phyloP scores from a whole-genome alignment of 768 basidiomycete species.

The Crassisporium funariophilum region DNA sequence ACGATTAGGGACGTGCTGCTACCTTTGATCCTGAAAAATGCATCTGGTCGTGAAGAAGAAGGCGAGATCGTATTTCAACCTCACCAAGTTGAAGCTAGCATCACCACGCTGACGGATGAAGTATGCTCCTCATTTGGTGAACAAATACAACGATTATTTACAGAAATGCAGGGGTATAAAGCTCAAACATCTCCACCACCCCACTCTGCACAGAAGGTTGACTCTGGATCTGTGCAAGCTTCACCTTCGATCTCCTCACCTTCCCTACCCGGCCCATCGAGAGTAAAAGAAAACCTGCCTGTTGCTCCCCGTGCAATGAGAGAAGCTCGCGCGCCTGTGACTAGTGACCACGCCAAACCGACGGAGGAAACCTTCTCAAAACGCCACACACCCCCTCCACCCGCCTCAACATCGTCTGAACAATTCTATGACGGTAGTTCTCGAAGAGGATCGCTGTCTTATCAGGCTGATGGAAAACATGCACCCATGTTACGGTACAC shows the following conservation, averaged over 20 bases:
- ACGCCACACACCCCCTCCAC: background rate
- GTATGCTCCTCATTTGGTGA: conserved; percentile 24
- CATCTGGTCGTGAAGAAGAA: background rate
- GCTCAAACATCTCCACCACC: background rate
- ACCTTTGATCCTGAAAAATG: conserved; percentile 7
- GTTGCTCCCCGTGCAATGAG: too few species aligned
- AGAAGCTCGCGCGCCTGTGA: too few species aligned
- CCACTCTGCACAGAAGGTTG: background rate
- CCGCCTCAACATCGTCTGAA: background rate
- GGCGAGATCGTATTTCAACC: conserved; percentile 8
- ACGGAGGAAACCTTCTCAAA: background rate
- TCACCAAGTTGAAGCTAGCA: conserved; percentile 1
- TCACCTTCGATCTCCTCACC: too few species aligned
- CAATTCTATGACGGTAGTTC: background rate
- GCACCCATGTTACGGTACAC: background rate
- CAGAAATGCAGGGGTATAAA: conserved; percentile 4
- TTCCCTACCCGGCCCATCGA: too few species aligned
- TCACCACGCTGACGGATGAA: conserved; percentile 20
- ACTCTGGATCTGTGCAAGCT: background rate
- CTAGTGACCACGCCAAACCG: too few species aligned
- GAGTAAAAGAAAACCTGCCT: too few species aligned
- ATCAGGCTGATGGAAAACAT: too few species aligned
- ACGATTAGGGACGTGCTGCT: conserved; percentile 7
- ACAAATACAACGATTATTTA: conserved; percentile 16
- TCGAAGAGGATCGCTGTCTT: too few species aligned